phyloP scores from a whole-genome alignment of 352 stramenopile genomes.

The Globisporangium paroecandrum region DNA sequence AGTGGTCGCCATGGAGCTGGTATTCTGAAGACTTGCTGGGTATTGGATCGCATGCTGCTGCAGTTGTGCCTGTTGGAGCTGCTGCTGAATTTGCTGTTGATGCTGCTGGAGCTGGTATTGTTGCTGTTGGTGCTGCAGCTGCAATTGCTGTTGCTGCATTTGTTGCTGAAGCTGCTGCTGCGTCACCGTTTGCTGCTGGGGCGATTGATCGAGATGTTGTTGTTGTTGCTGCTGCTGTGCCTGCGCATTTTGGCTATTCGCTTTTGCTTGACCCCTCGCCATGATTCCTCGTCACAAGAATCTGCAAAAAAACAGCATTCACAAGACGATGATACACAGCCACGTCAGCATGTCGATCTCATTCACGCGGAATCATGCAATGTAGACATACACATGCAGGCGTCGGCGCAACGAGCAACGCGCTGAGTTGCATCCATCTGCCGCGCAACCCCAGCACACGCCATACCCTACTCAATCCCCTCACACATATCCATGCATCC shows the following conservation, averaged over 20 bases:
- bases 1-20: conserved; percentile 24
- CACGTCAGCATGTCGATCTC: background rate
- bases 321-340: conserved; percentile 3
- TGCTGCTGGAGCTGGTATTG: conserved; percentile 31
- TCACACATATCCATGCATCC: background rate
- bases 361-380: background rate
- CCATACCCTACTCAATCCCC: background rate
- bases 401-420: background rate
- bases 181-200: conserved; percentile 16
- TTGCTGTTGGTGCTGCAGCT: conserved; percentile 30
- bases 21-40: conserved; percentile 21
- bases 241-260: conserved; percentile 8
- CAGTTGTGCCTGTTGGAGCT: conserved; percentile 24
- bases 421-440: background rate
- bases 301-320: background rate
- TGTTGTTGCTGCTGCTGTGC: conserved; percentile 19
- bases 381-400: background rate
- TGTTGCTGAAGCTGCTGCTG: conserved; percentile 31
- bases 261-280: conserved; percentile 11
- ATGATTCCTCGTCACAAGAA: conserved; percentile 6
- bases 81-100: conserved; percentile 30
- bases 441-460: conserved; percentile 6
- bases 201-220: conserved; percentile 14
- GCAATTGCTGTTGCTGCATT: conserved; percentile 27
- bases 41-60: conserved; percentile 42